Evolutionary conservation across 306 rosid genomes (phyloP).

Genomic region (Vigna hirtella): DNA sequence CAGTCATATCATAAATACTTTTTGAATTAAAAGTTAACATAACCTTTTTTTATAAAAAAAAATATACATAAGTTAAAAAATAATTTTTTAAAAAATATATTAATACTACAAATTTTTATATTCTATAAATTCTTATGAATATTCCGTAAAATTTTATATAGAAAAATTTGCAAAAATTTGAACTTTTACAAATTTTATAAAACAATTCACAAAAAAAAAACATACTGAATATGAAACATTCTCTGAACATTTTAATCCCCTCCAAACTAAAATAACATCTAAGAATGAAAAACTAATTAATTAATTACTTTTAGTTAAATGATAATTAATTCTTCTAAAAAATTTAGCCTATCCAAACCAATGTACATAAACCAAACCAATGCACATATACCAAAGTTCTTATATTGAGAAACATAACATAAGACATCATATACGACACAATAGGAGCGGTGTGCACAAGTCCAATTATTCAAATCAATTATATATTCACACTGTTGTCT

Average conservation of each 20-base stretch:
- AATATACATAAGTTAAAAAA: background rate
- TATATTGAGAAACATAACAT: background rate
- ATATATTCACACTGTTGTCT: background rate
- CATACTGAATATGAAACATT: too few relatives aligned
- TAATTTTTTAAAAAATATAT: too few relatives aligned
- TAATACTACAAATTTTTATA: too few relatives aligned
- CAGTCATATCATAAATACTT: too few relatives aligned
- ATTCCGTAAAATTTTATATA: too few relatives aligned
- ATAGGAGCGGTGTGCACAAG: background rate
- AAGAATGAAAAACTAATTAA: background rate
- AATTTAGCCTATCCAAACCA: background rate
- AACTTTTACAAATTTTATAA: too few relatives aligned
- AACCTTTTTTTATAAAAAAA: too few relatives aligned
- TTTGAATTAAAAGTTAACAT: too few relatives aligned
- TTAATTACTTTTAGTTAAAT: background rate
- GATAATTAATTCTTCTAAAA: background rate
- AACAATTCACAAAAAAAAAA: too few relatives aligned
- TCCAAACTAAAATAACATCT: background rate
- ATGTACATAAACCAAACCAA: background rate
- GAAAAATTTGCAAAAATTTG: too few relatives aligned
- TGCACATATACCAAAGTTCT: background rate
- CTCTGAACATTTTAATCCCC: too few relatives aligned
- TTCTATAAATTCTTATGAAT: too few relatives aligned
- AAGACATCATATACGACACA: background rate
- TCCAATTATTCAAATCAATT: background rate